A percentile compares a stretch with the other conserved stretches of the same genome.
phyloP scores from a whole-genome alignment of 208 protist species.

The Acanthamoeba lenticulata region DNA sequence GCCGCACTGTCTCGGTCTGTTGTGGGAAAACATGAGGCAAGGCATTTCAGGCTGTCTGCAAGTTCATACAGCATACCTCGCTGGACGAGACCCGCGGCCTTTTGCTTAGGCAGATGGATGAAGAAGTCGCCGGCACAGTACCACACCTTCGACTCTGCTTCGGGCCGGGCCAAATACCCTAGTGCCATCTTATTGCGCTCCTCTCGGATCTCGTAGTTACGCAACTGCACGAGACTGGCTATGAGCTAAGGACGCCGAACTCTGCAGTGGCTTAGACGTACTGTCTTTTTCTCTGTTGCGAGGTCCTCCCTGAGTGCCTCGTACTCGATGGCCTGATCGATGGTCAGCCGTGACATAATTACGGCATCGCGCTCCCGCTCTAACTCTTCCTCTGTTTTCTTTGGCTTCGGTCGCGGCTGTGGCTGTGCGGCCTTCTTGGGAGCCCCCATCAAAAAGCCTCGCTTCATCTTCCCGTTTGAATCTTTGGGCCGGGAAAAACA shows the following conservation, averaged over 20 bases:
- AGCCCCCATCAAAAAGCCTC: not conserved
- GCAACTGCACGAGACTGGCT: not conserved
- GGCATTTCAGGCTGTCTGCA: not conserved
- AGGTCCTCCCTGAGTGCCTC: not conserved
- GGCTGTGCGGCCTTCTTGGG: not conserved
- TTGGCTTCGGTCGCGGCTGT: not conserved
- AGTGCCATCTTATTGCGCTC: constrained; percentile 36
- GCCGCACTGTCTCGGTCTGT: not conserved
- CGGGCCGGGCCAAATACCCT: not conserved
- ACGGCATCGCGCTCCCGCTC: constrained; percentile 15
- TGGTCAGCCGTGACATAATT: constrained; percentile 28
- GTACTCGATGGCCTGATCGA: constrained; percentile 46
- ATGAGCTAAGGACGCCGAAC: not conserved
- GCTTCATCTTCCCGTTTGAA: not conserved
- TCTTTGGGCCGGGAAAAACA: not conserved
- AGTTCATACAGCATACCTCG: constrained; percentile 26
- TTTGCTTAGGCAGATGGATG: constrained; percentile 40
- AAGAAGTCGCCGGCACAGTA: constrained; percentile 55
- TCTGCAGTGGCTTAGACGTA: not conserved
- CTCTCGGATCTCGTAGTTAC: not conserved
- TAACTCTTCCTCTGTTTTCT: not conserved
- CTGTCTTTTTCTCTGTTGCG: constrained; percentile 7
- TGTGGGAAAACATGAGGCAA: too few species aligned
- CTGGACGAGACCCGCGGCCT: not conserved
- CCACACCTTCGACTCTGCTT: constrained; percentile 26